Evolutionary conservation across 2,329 filamentous ascomycete species (phyloP).

Genomic region (Sarocladium strictum): DNA sequence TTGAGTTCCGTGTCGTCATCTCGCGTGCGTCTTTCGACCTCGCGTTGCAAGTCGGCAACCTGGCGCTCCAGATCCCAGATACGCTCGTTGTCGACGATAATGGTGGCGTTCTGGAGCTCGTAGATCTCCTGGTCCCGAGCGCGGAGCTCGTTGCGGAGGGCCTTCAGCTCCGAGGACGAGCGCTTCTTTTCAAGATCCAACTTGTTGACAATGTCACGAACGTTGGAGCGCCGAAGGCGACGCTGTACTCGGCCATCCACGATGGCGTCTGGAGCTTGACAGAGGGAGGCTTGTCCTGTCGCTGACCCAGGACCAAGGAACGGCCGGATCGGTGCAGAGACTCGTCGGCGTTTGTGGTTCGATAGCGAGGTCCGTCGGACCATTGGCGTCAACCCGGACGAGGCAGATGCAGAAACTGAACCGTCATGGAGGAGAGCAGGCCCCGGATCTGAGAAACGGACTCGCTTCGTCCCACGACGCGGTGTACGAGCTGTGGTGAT

Average conservation of each 20-base stretch:
- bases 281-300: slow-evolving; percentile 36
- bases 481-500: slow-evolving; percentile 20
- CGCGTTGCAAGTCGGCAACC: slow-evolving; percentile 27
- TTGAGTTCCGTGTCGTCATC: slow-evolving; percentile 2
- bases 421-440: slow-evolving; percentile 12
- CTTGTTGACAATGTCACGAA: slow-evolving; percentile 53
- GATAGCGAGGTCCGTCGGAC: slow-evolving; percentile 41
- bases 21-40: slow-evolving; percentile 20
- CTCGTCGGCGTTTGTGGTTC: slow-evolving; percentile 33
- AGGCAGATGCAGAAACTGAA: neutral
- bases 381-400: slow-evolving; percentile 51
- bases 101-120: slow-evolving; percentile 43
- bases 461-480: slow-evolving; percentile 35
- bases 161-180: slow-evolving; percentile 39
- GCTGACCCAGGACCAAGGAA: slow-evolving; percentile 15
- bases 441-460: slow-evolving; percentile 56
- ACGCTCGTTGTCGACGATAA: slow-evolving; percentile 40
- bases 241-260: slow-evolving; percentile 52
- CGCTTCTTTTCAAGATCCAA: slow-evolving; percentile 41
- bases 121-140: slow-evolving; percentile 48
- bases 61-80: slow-evolving; percentile 36
- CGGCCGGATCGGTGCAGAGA: slow-evolving; percentile 33
- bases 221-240: slow-evolving; percentile 47
- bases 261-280: slow-evolving; percentile 34
- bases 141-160: slow-evolving; percentile 42